These are phyloP conservation scores for Talaromyces adpressus DNA, from an alignment of 495 filamentous ascomycete species.

Conservation along the genomic window DNA sequence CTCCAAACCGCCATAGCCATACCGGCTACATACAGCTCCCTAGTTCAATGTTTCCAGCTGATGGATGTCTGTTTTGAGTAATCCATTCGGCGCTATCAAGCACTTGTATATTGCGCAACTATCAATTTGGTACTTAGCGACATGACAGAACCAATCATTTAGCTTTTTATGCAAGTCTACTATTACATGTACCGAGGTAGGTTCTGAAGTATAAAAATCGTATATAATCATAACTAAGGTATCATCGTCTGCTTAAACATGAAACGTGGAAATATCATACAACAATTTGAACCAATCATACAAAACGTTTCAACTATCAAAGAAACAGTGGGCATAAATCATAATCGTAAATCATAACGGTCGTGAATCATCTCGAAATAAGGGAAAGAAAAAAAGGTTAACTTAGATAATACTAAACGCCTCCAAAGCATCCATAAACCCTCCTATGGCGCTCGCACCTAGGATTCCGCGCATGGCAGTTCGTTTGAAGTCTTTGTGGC, in stretches of 20 bases:
- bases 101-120: neutral
- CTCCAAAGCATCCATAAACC: conserved; percentile 37
- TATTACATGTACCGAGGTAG: neutral
- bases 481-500: conserved; percentile 15
- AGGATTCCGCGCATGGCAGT: conserved; percentile 32
- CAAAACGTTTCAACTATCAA: neutral
- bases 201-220: neutral
- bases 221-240: neutral
- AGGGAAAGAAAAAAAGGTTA: neutral
- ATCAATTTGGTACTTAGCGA: neutral
- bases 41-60: neutral
- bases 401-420: conserved; percentile 26
- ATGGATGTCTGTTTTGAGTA: neutral
- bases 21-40: neutral
- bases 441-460: conserved; percentile 36
- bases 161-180: neutral
- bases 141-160: neutral
- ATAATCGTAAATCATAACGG: neutral
- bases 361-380: neutral
- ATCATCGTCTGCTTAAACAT: neutral
- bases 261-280: neutral
- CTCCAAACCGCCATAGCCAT: neutral
- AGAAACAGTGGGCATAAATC: no score
- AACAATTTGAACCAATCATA: neutral
- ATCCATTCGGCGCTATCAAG: neutral